Evolutionary conservation across 768 basidiomycete species (phyloP).

Genomic region (Kwoniella bestiolae): DNA sequence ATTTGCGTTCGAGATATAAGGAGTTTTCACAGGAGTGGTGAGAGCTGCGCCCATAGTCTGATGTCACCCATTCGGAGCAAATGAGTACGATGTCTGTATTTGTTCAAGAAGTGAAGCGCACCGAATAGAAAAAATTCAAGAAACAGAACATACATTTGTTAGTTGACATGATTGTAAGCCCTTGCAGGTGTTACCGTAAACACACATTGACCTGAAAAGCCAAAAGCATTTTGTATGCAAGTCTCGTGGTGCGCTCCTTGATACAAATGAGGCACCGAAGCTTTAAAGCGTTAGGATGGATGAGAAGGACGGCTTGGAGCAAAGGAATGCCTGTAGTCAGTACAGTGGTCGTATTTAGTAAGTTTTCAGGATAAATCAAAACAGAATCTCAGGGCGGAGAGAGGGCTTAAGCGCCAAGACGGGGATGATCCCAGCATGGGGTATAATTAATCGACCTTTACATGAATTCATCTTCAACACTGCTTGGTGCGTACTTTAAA

Average conservation of each 20-base stretch:
- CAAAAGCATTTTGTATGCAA: too few relatives aligned
- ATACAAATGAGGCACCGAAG: not conserved
- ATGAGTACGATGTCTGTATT: too few relatives aligned
- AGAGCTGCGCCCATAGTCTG: slow-evolving; percentile 3
- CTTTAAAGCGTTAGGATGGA: too few relatives aligned
- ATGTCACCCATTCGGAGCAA: not conserved
- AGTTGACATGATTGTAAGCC: not conserved
- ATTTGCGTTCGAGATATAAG: not conserved
- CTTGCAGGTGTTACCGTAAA: not conserved
- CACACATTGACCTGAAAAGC: too few relatives aligned
- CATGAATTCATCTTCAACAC: not conserved
- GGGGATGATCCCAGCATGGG: not conserved
- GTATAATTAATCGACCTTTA: not conserved
- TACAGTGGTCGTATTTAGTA: not conserved
- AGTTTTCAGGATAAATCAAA: not conserved
- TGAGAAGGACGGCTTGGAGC: not conserved
- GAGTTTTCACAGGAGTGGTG: not conserved
- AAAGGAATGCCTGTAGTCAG: not conserved
- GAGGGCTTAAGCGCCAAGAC: not conserved
- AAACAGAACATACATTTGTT: too few relatives aligned
- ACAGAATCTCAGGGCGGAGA: not conserved
- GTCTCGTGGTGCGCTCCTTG: too few relatives aligned
- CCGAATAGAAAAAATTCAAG: too few relatives aligned
- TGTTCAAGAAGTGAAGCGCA: too few relatives aligned
- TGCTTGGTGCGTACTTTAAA: not conserved